Conservation (phyloP, 371 early-diverging fungal genomes). For the Syncephalastrum monosporum region DNA sequence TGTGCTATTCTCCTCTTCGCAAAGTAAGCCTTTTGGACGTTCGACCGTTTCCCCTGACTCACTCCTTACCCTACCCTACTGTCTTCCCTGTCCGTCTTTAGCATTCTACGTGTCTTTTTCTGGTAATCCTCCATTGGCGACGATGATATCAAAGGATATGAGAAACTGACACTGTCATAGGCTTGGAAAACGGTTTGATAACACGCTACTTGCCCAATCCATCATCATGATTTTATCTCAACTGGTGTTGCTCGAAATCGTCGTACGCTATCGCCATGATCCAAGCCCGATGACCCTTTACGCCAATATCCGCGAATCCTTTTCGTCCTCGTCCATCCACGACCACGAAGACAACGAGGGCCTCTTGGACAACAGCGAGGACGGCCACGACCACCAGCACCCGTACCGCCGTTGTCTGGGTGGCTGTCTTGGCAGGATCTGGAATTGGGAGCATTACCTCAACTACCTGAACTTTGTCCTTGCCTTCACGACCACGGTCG, state of each 20-base stretch:
- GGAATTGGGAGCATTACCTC: constrained; percentile 39
- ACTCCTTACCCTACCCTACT: background rate
- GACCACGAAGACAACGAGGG: constrained; percentile 13
- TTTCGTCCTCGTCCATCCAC: constrained; percentile 14
- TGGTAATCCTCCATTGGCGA: constrained; percentile 11
- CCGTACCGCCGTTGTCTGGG: constrained; percentile 8
- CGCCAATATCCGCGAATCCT: constrained; percentile 15
- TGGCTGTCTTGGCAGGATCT: constrained; percentile 12
- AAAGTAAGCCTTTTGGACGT: constrained; percentile 16
- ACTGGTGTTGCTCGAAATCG: constrained; percentile 49
- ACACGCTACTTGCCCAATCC: constrained; percentile 56
- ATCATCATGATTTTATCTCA: constrained; percentile 63
- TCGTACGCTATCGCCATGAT: constrained; percentile 29
- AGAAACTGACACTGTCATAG: constrained; percentile 15
- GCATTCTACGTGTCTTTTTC: constrained; percentile 22
- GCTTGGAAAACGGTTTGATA: constrained; percentile 60
- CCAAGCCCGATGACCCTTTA: constrained; percentile 21
- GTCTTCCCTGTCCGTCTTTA: background rate
- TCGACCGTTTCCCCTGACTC: background rate
- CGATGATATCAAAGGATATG: background rate
- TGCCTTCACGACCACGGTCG: constrained; percentile 31
- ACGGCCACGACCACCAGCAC: constrained; percentile 15
- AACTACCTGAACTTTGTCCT: constrained; percentile 53
- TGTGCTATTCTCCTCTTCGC: constrained; percentile 29
- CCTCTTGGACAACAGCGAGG: constrained; percentile 2